Conservation (phyloP, 768 basidiomycete species). For the Cyclocybe aegerita region DNA sequence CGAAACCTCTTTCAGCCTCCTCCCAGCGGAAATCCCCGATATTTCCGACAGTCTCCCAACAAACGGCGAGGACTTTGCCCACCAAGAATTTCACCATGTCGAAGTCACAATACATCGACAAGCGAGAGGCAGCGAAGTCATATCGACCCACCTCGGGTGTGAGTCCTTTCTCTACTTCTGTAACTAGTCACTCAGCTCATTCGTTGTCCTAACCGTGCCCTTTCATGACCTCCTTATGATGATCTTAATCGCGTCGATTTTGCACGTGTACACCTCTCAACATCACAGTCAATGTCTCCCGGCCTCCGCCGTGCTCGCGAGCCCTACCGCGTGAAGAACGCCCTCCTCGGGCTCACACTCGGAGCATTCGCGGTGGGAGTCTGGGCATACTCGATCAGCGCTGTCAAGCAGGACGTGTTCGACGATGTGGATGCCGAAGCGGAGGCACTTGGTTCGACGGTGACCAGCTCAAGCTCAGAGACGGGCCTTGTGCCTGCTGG, state of each 20-base stretch:
- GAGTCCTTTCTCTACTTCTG: constrained; percentile 8
- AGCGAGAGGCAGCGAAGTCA: constrained; percentile 39
- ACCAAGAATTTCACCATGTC: not conserved
- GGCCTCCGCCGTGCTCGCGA: constrained; percentile 85
- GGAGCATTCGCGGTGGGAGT: constrained; percentile 77
- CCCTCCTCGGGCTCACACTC: constrained; percentile 71
- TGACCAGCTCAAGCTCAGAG: constrained; percentile 21
- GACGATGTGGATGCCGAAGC: constrained; percentile 84
- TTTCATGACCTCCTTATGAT: not conserved
- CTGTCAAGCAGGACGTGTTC: constrained; percentile 93
- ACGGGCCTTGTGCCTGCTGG: constrained; percentile 2
- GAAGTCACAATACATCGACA: constrained; percentile 44
- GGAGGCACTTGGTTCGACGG: constrained; percentile 43
- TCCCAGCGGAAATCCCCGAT: too few species aligned
- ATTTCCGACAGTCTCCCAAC: too few species aligned
- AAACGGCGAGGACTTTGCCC: too few species aligned
- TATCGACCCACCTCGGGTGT: constrained; percentile 58
- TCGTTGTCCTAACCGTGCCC: not conserved
- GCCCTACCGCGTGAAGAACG: constrained; percentile 80
- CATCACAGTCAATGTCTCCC: constrained; percentile 73
- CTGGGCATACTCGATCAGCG: constrained; percentile 91
- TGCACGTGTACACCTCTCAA: not conserved
- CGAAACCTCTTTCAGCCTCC: too few species aligned
- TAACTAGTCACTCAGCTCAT: not conserved
- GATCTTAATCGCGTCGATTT: not conserved